Percentiles rank a stretch among this genome's conserved stretches.
Conservation (phyloP, 345 rosid species). For the Euclidium syriacum region DNA sequence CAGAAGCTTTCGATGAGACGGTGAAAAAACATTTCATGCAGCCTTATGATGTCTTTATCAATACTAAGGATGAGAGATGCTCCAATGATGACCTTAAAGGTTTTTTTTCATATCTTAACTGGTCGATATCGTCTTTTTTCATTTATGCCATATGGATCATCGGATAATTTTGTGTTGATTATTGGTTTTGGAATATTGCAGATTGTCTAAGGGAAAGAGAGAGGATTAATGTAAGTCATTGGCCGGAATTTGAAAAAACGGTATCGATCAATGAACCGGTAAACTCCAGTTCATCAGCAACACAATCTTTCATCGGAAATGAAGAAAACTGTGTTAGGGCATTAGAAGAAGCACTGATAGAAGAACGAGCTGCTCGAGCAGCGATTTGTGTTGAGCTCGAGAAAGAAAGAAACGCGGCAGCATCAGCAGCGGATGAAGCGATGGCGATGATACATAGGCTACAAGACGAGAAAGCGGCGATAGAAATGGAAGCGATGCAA, state of each 20-base stretch:
- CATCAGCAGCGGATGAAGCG: slow-evolving; percentile 72
- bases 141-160: not conserved
- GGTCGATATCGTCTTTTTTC: not conserved
- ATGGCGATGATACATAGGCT: slow-evolving; percentile 71
- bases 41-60: slow-evolving; percentile 29
- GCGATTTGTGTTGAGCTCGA: slow-evolving; percentile 60
- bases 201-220: slow-evolving; percentile 29
- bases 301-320: slow-evolving; percentile 18
- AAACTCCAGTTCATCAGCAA: slow-evolving; percentile 12
- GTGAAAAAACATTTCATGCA: slow-evolving; percentile 17
- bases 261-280: slow-evolving; percentile 15
- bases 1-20: slow-evolving; percentile 30
- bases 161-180: not conserved
- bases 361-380: slow-evolving; percentile 43
- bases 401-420: slow-evolving; percentile 70
- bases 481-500: slow-evolving; percentile 74
- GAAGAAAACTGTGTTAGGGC: slow-evolving; percentile 26
- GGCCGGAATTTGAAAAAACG: slow-evolving; percentile 26
- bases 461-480: slow-evolving; percentile 61
- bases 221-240: slow-evolving; percentile 8
- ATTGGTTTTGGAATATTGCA: not conserved
- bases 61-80: slow-evolving; percentile 24
- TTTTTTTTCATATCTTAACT: not conserved
- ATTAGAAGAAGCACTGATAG: slow-evolving; percentile 40
- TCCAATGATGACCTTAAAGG: slow-evolving; percentile 15